These are phyloP conservation scores for Geotrichum aggregatum DNA, from an alignment of 1,139 yeast species.

Conservation along the genomic window DNA sequence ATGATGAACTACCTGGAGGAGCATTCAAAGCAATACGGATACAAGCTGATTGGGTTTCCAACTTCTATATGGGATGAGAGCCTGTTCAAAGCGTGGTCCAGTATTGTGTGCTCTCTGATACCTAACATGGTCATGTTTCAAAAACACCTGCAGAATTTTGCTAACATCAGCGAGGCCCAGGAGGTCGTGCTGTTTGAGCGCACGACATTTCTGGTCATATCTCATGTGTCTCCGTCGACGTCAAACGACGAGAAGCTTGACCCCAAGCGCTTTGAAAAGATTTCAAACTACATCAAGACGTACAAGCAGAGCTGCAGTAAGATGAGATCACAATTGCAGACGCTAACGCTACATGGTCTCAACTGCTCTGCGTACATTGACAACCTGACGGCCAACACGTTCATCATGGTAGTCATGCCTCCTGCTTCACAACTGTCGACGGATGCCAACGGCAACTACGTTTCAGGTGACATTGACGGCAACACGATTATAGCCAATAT, in stretches of 20 bases:
- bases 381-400: conserved; percentile 66
- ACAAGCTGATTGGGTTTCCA: conserved; percentile 80
- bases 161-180: conserved; percentile 73
- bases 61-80: conserved; percentile 98
- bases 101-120: conserved; percentile 87
- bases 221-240: conserved; percentile 44
- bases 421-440: conserved; percentile 22
- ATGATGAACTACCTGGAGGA: conserved; percentile 81
- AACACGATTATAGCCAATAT: conserved; percentile 63
- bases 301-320: conserved; percentile 91
- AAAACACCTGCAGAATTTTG: conserved; percentile 68
- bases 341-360: conserved; percentile 69
- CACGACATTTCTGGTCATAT: conserved; percentile 87
- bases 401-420: conserved; percentile 65
- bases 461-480: conserved; percentile 50
- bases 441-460: conserved; percentile 16
- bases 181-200: conserved; percentile 91
- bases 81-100: conserved; percentile 94
- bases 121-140: conserved; percentile 87
- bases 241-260: conserved; percentile 43
- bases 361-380: conserved; percentile 68
- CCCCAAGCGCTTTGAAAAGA: conserved; percentile 91
- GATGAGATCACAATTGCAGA: conserved; percentile 77
- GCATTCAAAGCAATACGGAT: conserved; percentile 74
- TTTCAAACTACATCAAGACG: conserved; percentile 88